Percentiles rank a stretch among this genome's conserved stretches.
These are phyloP conservation scores for Tieghemiomyces parasiticus DNA, from an alignment of 192 early-diverging fungal genomes.

Conservation along the genomic window DNA sequence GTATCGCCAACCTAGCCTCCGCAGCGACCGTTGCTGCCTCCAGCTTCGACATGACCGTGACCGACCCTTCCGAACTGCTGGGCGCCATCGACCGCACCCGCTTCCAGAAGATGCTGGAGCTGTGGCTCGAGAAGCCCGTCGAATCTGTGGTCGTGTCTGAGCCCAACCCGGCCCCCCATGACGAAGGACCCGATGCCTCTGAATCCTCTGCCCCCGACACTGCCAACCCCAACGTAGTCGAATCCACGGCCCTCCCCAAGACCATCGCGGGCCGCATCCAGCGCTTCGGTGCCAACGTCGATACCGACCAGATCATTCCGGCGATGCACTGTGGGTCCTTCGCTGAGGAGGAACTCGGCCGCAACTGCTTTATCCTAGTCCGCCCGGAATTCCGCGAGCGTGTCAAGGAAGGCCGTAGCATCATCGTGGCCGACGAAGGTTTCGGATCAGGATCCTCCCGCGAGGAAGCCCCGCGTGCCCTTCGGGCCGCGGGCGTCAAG, in stretches of 20 bases:
- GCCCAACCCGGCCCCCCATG: constrained; percentile 38
- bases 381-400: constrained; percentile 57
- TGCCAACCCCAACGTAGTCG: background rate
- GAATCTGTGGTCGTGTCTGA: constrained; percentile 40
- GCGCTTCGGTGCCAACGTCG: constrained; percentile 57
- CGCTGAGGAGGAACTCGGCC: constrained; percentile 52
- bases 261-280: constrained; percentile 49
- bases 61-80: constrained; percentile 49
- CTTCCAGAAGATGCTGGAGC: constrained; percentile 43
- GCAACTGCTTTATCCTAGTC: constrained; percentile 52
- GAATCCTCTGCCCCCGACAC: constrained; percentile 11
- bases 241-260: constrained; percentile 15
- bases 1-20: constrained; percentile 63
- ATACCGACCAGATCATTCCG: constrained; percentile 68
- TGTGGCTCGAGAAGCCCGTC: constrained; percentile 46
- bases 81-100: constrained; percentile 43
- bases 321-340: constrained; percentile 58
- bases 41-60: constrained; percentile 54
- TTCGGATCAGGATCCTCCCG: constrained; percentile 66
- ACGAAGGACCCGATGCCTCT: constrained; percentile 23
- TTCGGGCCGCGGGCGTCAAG: constrained; percentile 53
- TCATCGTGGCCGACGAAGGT: constrained; percentile 55
- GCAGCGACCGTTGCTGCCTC: constrained; percentile 69
- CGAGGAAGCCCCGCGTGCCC: constrained; percentile 63
- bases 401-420: constrained; percentile 42